These are phyloP conservation scores for Rhodotorula sp. DNA, from an alignment of 1,284 basidiomycete species.

Conservation along the genomic window DNA sequence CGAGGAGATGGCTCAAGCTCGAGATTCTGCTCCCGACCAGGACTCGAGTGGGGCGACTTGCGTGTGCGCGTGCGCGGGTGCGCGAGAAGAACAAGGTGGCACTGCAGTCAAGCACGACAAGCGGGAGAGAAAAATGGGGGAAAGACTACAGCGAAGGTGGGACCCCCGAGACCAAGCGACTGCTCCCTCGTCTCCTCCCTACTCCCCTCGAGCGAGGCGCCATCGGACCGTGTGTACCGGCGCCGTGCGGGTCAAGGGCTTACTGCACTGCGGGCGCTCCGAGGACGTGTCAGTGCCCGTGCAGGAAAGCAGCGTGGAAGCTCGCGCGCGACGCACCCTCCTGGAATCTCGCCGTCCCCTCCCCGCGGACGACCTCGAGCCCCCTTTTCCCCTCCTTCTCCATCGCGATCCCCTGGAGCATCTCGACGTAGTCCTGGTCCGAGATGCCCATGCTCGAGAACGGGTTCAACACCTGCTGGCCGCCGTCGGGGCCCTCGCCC, in stretches of 20 bases:
- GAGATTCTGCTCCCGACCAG: background rate
- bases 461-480: slow-evolving; percentile 37
- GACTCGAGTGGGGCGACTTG: no score
- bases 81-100: no score
- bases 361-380: slow-evolving; percentile 37
- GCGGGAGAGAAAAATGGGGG: no score
- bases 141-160: no score
- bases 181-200: no score
- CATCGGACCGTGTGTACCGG: no score
- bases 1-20: background rate
- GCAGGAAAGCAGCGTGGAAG: no score
- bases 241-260: background rate
- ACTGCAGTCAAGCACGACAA: no score
- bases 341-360: slow-evolving; percentile 36
- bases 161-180: no score
- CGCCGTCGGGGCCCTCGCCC: background rate
- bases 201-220: no score
- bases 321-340: slow-evolving; percentile 19
- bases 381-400: slow-evolving; percentile 41
- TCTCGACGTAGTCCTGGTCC: slow-evolving; percentile 40
- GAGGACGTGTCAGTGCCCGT: background rate
- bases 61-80: no score
- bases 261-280: background rate
- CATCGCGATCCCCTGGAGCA: slow-evolving; percentile 40
- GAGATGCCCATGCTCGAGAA: slow-evolving; percentile 41